Base-by-base conservation (phyloP, 345 rosid species). In the Hypericum perforatum region DNA sequence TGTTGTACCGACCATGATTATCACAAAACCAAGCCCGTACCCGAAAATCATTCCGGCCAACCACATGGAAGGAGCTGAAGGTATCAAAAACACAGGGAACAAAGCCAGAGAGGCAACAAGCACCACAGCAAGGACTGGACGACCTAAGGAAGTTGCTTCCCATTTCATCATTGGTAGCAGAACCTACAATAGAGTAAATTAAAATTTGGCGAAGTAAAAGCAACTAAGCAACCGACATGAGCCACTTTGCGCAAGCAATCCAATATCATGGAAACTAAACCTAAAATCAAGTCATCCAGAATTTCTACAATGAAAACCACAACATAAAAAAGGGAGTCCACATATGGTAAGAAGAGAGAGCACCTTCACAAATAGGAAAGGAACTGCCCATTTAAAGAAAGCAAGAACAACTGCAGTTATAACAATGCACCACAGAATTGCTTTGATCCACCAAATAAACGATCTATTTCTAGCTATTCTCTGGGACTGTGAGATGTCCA, bases 61-160 rank as follows among this genome's bases (percentile, higher is more conserved):
- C 99, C 97, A 92, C 99, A 92, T 92, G 49, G 99, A 92, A 43
- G 99, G 99, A 49, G 95, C 99, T 3, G 99, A 92, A 74, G 99
- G 99, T 48, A 92, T 84, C 64, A 92, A 69, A 60, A 92, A 73
- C 49, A 89, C 97, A 53, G 99, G 99, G 66, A 92, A 84, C 71
- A 89, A 56, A 22, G 99, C 97, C 62, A 92, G 74, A 43, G 97
- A 92, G 56, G 83, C 79, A 63, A 84, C 63, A 48, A 92, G 94
- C 58, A 92, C 94, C 40, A 77, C 41, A 5, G 97, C 94, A 6
- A 92, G 99, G 62, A 66, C 86, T 6, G 99, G 99, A 64, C 85
- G 99, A 10, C 97, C 95, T 60, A 92, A 92, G 3, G 97, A 91
- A 63, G 97, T 85, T 64, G 99, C 91, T 75, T 92, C 97, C 99